These are phyloP conservation scores for Spongospora subterranea DNA, from an alignment of 208 protist species.

Conservation along the genomic window DNA sequence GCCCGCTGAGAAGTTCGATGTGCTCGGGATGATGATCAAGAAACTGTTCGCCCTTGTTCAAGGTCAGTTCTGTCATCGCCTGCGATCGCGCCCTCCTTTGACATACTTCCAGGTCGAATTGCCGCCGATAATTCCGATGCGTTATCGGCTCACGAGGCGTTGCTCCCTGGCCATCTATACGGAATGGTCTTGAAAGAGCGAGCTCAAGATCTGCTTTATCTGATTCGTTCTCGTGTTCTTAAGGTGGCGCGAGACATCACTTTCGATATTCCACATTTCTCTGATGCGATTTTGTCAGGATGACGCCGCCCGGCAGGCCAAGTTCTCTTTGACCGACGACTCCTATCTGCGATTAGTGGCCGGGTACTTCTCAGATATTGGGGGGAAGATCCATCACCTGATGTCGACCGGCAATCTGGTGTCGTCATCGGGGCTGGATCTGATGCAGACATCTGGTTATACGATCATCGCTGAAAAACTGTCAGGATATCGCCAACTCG, in stretches of 20 bases:
- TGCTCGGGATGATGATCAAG: slow-evolving; percentile 89
- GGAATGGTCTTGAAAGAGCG: slow-evolving; percentile 34
- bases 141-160: slow-evolving; percentile 91
- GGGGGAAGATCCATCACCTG: slow-evolving; percentile 78
- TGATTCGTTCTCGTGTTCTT: neutral
- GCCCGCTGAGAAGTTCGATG: slow-evolving; percentile 89
- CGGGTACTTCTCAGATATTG: slow-evolving; percentile 66
- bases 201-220: slow-evolving; percentile 51
- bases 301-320: neutral
- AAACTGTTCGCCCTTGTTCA: slow-evolving; percentile 92
- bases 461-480: slow-evolving; percentile 97
- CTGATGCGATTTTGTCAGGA: neutral
- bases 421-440: slow-evolving; percentile 78
- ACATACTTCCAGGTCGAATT: slow-evolving; percentile 54
- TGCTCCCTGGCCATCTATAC: slow-evolving; percentile 90
- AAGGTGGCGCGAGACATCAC: neutral
- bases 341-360: neutral
- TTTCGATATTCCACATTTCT: neutral
- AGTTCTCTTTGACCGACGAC: neutral
- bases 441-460: slow-evolving; percentile 88
- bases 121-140: slow-evolving; percentile 92
- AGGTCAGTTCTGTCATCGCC: slow-evolving; percentile 73
- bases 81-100: neutral
- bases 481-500: neutral
- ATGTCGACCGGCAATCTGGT: slow-evolving; percentile 84